Evolutionary conservation across 495 filamentous ascomycete genomes (phyloP), one percentile per base, ranked within the genome.

Genomic region (Aspergillus carlsbadensis): DNA sequence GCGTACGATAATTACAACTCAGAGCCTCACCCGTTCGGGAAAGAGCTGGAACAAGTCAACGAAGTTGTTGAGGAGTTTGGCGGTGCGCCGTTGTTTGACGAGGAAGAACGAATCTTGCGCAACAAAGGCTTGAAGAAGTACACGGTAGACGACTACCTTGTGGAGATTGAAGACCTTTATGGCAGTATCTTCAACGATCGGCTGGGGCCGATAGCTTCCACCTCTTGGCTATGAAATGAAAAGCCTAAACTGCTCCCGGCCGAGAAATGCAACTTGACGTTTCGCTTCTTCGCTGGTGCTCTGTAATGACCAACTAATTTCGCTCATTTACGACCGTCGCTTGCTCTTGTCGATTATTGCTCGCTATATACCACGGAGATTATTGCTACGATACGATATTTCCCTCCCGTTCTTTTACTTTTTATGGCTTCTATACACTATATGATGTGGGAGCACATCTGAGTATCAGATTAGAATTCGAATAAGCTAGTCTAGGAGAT

Each of bases 41-140:
- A 74, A 48, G 75, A 81, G 64, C 56, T 81, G 49, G 77, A 72
- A 58, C 77, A 80, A 62, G 81, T 78, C 37, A 81, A 74, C 57
- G 82, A 81, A 72, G 81, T 98, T 10, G 92, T 87, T 0, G 94
- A 97, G 72, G 92, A 96, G 65, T 90, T 89, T 55, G 88, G 89
- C 14, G 79, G 75, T 1, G 67, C 70, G 45, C 83, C 86, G 46
- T 67, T 83, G n/a, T 77, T 88, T 41, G 84, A 89, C 44, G 82
- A 86, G 22, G 91, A 94, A 64, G 88, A 90, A 64, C 71, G 83
- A 55, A 80, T 85, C 33, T 70, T 94, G 60, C 63, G 77, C 40
- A 74, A 78, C 24, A 82, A 80, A 44, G 91, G 90, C 11, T 76
- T 97, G 5, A 78, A 75, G 65, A 89, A 86, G 64, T 92, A 92